Percentiles rank a stretch among this genome's conserved stretches.
Evolutionary conservation across 441 rosid genomes (phyloP).

Genomic region (Syzygium malaccense): DNA sequence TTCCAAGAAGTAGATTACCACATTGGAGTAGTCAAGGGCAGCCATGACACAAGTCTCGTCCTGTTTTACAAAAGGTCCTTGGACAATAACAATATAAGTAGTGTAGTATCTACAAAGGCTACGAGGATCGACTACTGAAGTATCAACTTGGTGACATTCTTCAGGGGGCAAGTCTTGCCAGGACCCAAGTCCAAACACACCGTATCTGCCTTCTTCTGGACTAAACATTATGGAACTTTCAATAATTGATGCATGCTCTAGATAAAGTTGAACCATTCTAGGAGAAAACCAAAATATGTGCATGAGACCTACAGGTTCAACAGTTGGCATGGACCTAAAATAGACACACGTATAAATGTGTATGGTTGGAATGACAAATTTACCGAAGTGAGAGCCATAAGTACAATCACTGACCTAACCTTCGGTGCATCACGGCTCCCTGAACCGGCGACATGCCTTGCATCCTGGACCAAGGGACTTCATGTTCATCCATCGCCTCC

Average conservation of each 20-base stretch:
- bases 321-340: not conserved
- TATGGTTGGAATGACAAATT: not conserved
- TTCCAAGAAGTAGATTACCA: not conserved
- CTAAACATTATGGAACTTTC: not conserved
- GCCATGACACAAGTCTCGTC: not conserved
- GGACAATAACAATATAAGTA: not conserved
- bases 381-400: not conserved
- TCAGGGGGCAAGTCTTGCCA: not conserved
- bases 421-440: not conserved
- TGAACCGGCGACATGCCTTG: not conserved
- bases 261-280: not conserved
- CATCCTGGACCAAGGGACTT: not conserved
- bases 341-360: too few species aligned
- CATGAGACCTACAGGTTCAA: not conserved
- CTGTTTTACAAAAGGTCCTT: not conserved
- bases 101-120: not conserved
- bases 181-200: not conserved
- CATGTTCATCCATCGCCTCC: not conserved
- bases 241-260: not conserved
- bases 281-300: not conserved
- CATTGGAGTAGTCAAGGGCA: not conserved
- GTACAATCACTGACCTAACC: not conserved
- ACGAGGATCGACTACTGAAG: not conserved
- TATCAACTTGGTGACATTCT: not conserved
- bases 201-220: not conserved